Percentiles rank a stretch among this genome's conserved stretches.
Conservation (phyloP, 768 basidiomycete genomes). For the Boletus sp. region DNA sequence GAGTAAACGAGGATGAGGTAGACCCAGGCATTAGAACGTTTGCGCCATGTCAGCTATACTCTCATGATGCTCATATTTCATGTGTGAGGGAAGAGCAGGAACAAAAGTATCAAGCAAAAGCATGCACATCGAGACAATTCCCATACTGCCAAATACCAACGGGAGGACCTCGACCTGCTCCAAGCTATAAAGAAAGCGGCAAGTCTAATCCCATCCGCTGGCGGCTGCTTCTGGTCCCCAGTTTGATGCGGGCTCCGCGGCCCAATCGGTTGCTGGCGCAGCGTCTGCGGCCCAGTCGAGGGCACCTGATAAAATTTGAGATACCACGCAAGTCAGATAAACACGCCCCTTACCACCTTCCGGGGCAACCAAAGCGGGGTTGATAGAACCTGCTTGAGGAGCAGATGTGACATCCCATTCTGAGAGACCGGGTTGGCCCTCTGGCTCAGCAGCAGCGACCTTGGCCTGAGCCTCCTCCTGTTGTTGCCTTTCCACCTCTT, state of each 20-base stretch:
- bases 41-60: too few relatives aligned
- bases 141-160: constrained; percentile 11
- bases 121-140: constrained; percentile 20
- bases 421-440: constrained; percentile 44
- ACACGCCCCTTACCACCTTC: constrained; percentile 45
- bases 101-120: constrained; percentile 12
- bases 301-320: constrained; percentile 41
- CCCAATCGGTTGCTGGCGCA: constrained; percentile 70
- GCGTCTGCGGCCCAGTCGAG: constrained; percentile 84
- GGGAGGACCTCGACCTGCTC: constrained; percentile 1
- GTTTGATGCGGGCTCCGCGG: constrained; percentile 63
- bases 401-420: constrained; percentile 80
- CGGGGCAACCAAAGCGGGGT: constrained; percentile 68
- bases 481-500: constrained; percentile 98
- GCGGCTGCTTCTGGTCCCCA: constrained; percentile 36
- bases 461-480: constrained; percentile 91
- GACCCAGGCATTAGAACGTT: too few relatives aligned
- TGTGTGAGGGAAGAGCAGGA: constrained; percentile 13
- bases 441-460: constrained; percentile 56
- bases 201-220: constrained; percentile 30
- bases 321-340: background rate
- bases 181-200: background rate
- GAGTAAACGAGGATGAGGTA: too few relatives aligned
- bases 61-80: constrained; percentile 12
- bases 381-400: constrained; percentile 66